Conservation (phyloP, 2,329 filamentous ascomycete genomes). For the Aspergillus persii region DNA sequence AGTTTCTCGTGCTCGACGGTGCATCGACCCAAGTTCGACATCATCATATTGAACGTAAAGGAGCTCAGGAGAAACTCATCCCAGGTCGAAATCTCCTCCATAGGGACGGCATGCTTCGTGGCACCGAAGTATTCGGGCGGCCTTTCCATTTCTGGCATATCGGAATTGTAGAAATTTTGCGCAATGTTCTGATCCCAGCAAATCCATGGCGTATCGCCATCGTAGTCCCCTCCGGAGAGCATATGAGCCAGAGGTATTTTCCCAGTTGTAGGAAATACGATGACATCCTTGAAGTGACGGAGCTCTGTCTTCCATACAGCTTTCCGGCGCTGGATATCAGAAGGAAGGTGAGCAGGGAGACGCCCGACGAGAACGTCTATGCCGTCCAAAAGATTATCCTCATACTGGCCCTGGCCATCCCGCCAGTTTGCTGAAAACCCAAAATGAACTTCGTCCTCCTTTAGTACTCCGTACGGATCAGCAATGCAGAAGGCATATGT, state of each 20-base stretch:
- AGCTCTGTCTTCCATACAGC: conserved; percentile 53
- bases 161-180: conserved; percentile 52
- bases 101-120: conserved; percentile 40
- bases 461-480: conserved; percentile 53
- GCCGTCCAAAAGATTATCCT: conserved; percentile 46
- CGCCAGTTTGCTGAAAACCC: conserved; percentile 51
- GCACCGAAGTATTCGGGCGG: conserved; percentile 49
- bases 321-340: conserved; percentile 57
- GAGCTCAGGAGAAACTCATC: conserved; percentile 43
- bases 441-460: conserved; percentile 56
- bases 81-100: conserved; percentile 41
- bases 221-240: conserved; percentile 64
- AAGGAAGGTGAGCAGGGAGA: conserved; percentile 56
- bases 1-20: conserved; percentile 52
- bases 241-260: conserved; percentile 55
- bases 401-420: conserved; percentile 35
- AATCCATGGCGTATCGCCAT: conserved; percentile 61
- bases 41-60: conserved; percentile 48
- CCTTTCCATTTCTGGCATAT: conserved; percentile 38
- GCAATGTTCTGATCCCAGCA: conserved; percentile 59
- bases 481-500: conserved; percentile 57
- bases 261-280: conserved; percentile 57
- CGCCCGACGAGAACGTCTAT: conserved; percentile 56
- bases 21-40: conserved; percentile 52
- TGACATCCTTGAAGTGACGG: conserved; percentile 55